Conservation (phyloP, 2,329 filamentous ascomycete species). For the Aspergillus costaricaensis region DNA sequence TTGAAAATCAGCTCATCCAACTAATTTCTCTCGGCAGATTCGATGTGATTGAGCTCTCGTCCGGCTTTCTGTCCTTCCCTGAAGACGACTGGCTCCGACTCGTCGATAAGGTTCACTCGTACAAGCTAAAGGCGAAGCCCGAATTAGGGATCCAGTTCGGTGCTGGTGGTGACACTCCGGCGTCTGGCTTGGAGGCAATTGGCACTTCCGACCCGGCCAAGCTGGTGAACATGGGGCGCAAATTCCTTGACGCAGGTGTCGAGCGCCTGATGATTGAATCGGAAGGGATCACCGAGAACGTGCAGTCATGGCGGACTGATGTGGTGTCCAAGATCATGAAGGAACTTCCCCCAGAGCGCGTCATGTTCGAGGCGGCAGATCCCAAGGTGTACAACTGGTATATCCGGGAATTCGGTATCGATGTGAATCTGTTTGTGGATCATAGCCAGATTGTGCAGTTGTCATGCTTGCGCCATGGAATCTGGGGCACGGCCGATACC, state of each 20-base stretch:
- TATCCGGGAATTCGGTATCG: slow-evolving; percentile 57
- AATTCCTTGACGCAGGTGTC: slow-evolving; percentile 55
- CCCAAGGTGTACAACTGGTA: slow-evolving; percentile 60
- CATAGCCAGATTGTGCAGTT: slow-evolving; percentile 61
- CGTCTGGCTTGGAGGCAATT: slow-evolving; percentile 49
- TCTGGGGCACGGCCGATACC: slow-evolving; percentile 59
- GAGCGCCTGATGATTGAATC: slow-evolving; percentile 62
- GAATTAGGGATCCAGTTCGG: slow-evolving; percentile 61
- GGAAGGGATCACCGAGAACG: slow-evolving; percentile 62
- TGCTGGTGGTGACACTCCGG: slow-evolving; percentile 56
- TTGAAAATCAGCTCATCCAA: slow-evolving; percentile 7
- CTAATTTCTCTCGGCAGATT: slow-evolving; percentile 39
- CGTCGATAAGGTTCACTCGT: slow-evolving; percentile 50
- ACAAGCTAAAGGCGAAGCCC: slow-evolving; percentile 55
- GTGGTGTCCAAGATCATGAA: slow-evolving; percentile 56
- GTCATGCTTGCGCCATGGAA: slow-evolving; percentile 53
- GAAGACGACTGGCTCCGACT: slow-evolving; percentile 56
- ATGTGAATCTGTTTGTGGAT: slow-evolving; percentile 61
- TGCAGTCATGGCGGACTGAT: slow-evolving; percentile 56
- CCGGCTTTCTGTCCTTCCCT: slow-evolving; percentile 58
- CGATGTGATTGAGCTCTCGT: slow-evolving; percentile 57
- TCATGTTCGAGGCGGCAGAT: slow-evolving; percentile 62
- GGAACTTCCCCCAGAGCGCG: slow-evolving; percentile 53
- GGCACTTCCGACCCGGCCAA: slow-evolving; percentile 54
- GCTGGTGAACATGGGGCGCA: slow-evolving; percentile 52